Base-by-base conservation (phyloP, 495 filamentous ascomycete genomes). In the Penicillium fimorum region DNA sequence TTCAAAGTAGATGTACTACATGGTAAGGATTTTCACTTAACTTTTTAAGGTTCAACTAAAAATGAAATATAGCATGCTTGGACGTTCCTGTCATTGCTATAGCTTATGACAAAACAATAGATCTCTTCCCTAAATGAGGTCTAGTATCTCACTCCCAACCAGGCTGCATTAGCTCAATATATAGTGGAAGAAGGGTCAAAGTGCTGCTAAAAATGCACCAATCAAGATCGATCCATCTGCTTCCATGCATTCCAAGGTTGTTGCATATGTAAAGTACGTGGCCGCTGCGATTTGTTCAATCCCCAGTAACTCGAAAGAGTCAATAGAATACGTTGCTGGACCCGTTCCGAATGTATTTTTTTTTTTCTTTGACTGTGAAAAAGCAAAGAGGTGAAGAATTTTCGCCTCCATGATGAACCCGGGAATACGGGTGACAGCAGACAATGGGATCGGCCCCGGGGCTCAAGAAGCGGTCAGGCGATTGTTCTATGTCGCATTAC, bases 211-310 rank as follows among this genome's bases (percentile, higher is more conserved):
- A 37, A 5, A 1, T 37, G 37, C 45, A 52, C 59, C 55, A 58
- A 58, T 62, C 18, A 50, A 32, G 15, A 43, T 47, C 33, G 41
- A 54, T 62, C 55, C 59, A 25, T 58, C 12, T 17, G 47, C 55
- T 55, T 62, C 51, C 60, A 47, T 38, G 25, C 25, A 27, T 27
- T 22, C 22, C 22, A 22, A 2, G 22, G 22, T 22, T 11, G 37
- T 35, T 33, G 43, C 38, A 44, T 30, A 55, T 40, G 29, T 46
- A 50, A 53, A 13, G 22, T 40, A 63, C 57, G 53, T 60, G 50
- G 46, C 53, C 50, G 49, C 37, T 24, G 10, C 38, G 22, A 47
- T 54, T 35, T 7, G 13, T 20, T 50, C 37, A 29, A 44, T 12
- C 35, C 3, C 8, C 22, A 17, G 33, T 22, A 29, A 9, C 17